phyloP scores from a whole-genome alignment of 192 early-diverging fungal species.

The Backusella circina region DNA sequence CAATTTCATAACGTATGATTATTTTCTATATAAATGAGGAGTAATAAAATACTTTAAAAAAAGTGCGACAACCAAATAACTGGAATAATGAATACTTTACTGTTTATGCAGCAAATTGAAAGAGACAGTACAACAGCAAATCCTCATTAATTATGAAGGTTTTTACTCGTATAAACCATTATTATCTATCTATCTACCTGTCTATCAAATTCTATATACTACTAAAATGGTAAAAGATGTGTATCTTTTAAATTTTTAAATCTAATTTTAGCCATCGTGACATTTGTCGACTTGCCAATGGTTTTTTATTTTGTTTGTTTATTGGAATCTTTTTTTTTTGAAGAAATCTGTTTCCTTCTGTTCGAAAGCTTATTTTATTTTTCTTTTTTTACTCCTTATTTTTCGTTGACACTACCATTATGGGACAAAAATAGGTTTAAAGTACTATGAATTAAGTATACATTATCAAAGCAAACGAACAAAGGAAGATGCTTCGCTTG shows the following conservation, averaged over 20 bases:
- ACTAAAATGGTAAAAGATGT: background rate
- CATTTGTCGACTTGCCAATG: background rate
- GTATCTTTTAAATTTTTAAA: no score
- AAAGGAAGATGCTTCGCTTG: no score
- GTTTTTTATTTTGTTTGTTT: background rate
- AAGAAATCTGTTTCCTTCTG: background rate
- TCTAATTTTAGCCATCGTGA: background rate
- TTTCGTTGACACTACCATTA: background rate
- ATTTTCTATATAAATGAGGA: no score
- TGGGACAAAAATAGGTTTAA: background rate
- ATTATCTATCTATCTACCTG: background rate
- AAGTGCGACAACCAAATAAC: background rate
- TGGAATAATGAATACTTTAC: background rate
- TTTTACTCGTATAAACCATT: no score
- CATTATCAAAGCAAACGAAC: no score
- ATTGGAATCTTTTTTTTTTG: background rate
- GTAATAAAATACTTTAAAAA: background rate
- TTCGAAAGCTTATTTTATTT: background rate
- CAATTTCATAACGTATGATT: no score
- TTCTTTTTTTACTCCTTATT: background rate
- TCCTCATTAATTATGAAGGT: no score
- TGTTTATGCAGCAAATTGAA: no score
- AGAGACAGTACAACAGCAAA: no score
- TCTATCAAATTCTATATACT: background rate
- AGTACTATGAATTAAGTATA: background rate